Evolutionary conservation across 306 rosid genomes (phyloP).

Genomic region (Adenanthera pavonina): DNA sequence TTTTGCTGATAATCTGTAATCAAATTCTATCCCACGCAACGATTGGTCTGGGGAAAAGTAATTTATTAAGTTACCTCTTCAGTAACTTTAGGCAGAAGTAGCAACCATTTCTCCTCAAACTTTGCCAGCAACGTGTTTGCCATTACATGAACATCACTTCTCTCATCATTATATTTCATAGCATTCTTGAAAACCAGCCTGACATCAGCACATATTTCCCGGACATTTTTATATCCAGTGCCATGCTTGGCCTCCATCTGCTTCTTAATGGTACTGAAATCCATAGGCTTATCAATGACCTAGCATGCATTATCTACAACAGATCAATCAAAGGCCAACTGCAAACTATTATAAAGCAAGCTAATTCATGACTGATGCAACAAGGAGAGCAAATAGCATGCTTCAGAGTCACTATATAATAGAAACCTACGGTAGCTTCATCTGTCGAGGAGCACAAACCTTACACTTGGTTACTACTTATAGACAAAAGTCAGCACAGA

Average conservation of each 20-base stretch:
- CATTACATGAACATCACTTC: constrained; percentile 88
- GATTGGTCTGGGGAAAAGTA: constrained; percentile 19
- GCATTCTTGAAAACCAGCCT: constrained; percentile 87
- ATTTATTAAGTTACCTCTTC: constrained; percentile 67
- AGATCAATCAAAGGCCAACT: constrained; percentile 38
- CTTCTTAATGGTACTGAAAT: constrained; percentile 84
- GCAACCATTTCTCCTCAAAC: constrained; percentile 95
- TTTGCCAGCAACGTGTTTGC: constrained; percentile 86
- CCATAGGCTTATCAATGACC: constrained; percentile 99
- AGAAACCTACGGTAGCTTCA: neutral
- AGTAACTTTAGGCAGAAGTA: constrained; percentile 80
- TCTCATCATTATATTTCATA: constrained; percentile 86
- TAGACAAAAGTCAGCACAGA: neutral
- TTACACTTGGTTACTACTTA: neutral
- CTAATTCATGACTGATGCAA: neutral
- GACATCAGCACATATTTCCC: constrained; percentile 81
- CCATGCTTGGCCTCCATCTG: constrained; percentile 92
- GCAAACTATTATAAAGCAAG: constrained; percentile 5
- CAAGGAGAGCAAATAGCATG: neutral
- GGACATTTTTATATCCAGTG: constrained; percentile 82
- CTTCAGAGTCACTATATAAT: neutral
- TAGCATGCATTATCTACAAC: constrained; percentile 42
- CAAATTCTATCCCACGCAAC: constrained; percentile 23
- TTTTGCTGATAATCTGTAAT: constrained; percentile 11
- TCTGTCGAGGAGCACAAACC: constrained; percentile 4